Conservation (phyloP, 495 filamentous ascomycete genomes). For the Ascodesmis nigricans region DNA sequence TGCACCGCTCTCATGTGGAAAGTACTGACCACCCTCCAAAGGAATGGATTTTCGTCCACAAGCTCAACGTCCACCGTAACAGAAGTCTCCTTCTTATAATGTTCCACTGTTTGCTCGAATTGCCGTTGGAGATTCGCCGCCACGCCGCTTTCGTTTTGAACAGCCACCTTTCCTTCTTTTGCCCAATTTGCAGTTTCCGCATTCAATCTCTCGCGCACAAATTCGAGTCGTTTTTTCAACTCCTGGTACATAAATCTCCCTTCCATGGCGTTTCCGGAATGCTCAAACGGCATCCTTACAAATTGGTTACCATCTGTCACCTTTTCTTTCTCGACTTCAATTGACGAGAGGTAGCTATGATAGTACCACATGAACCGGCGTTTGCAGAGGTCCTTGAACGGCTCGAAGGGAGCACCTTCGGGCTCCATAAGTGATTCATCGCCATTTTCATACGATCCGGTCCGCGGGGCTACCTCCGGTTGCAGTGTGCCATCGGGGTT, state of each 20-base stretch:
- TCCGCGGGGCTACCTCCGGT: conserved; percentile 24
- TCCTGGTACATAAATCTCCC: conserved; percentile 68
- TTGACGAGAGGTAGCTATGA: conserved; percentile 53
- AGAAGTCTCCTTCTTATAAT: conserved; percentile 42
- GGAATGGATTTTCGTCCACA: conserved; percentile 47
- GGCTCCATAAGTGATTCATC: conserved; percentile 33
- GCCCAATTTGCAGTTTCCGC: conserved; percentile 53
- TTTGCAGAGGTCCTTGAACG: conserved; percentile 80
- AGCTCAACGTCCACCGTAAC: conserved; percentile 53
- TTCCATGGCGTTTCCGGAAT: conserved; percentile 55
- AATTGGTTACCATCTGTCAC: conserved; percentile 41
- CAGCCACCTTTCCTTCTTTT: conserved; percentile 37
- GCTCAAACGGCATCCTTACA: conserved; percentile 66
- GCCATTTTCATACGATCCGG: conserved; percentile 30
- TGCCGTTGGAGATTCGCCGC: conserved; percentile 64
- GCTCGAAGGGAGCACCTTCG: conserved; percentile 38
- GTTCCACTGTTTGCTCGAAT: conserved; percentile 59
- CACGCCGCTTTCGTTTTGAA: conserved; percentile 45
- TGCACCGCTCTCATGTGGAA: conserved; percentile 10
- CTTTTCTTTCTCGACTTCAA: conserved; percentile 38
- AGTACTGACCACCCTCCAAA: conserved; percentile 32
- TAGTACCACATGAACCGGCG: conserved; percentile 91
- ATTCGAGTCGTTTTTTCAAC: conserved; percentile 42
- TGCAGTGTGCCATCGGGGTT: conserved; percentile 29
- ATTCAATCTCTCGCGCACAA: conserved; percentile 44